phyloP scores from a whole-genome alignment of 345 rosid genomes.

The Murraya koenigii region DNA sequence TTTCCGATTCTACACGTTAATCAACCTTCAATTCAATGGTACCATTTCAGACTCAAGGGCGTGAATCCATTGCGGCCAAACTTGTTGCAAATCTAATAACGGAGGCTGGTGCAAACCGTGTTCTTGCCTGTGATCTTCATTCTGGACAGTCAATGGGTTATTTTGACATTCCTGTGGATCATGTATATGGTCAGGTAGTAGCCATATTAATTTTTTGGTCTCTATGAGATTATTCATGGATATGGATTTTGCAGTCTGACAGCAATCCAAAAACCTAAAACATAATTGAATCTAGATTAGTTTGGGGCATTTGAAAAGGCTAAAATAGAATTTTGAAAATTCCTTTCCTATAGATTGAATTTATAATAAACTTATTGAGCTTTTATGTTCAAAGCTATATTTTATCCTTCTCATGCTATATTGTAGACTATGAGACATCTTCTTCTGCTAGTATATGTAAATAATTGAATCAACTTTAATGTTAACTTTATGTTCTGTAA shows the following conservation, averaged over 20 bases:
- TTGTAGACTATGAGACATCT: not conserved
- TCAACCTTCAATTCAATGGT: not conserved
- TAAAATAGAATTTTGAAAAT: not conserved
- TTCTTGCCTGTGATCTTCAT: slow-evolving; percentile 98
- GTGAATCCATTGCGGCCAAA: slow-evolving; percentile 94
- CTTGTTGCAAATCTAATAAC: slow-evolving; percentile 76
- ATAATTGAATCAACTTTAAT: not conserved
- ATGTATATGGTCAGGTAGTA: slow-evolving; percentile 89
- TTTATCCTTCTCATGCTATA: not conserved
- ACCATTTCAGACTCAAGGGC: slow-evolving; percentile 83
- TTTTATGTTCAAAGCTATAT: not conserved
- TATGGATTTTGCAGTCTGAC: not conserved
- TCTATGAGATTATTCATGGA: not conserved
- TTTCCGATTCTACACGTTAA: not conserved
- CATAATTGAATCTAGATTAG: not conserved
- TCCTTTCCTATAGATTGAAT: not conserved
- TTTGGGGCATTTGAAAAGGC: slow-evolving; percentile 9
- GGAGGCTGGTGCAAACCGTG: slow-evolving; percentile 96
- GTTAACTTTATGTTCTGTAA: not conserved
- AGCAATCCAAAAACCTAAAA: not conserved
- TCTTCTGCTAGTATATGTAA: not conserved
- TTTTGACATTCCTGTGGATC: slow-evolving; percentile 97
- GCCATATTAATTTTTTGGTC: not conserved
- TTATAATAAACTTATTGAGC: not conserved
- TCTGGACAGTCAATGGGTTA: slow-evolving; percentile 99